These are phyloP conservation scores for Yamadazyma sp. DNA, from an alignment of 1,139 yeast species.

Conservation along the genomic window DNA sequence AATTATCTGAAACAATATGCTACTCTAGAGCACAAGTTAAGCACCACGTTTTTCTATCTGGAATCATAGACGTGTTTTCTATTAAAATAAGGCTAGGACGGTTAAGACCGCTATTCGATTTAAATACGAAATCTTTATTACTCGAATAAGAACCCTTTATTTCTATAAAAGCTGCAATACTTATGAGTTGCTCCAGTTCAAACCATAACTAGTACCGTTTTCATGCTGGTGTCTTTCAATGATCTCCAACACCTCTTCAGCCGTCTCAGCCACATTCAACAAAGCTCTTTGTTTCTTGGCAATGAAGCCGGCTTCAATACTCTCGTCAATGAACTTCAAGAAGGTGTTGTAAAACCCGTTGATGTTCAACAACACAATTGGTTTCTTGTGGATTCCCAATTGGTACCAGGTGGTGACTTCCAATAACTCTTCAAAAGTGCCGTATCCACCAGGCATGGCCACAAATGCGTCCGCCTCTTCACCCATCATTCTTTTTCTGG, in stretches of 20 bases:
- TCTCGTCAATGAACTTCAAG: constrained; percentile 54
- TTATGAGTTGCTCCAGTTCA: constrained; percentile 60
- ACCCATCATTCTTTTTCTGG: constrained; percentile 85
- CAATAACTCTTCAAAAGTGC: constrained; percentile 86
- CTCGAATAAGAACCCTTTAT: neutral
- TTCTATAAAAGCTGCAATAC: neutral
- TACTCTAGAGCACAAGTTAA: too few relatives aligned
- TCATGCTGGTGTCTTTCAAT: constrained; percentile 67
- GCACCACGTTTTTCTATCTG: too few relatives aligned
- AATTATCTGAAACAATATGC: too few relatives aligned
- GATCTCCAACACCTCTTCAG: constrained; percentile 63
- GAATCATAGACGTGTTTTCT: too few relatives aligned
- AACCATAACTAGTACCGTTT: constrained; percentile 63
- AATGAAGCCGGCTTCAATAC: constrained; percentile 67
- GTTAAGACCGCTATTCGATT: too few relatives aligned
- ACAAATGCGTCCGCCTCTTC: constrained; percentile 83
- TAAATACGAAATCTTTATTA: neutral
- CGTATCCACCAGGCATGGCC: constrained; percentile 92
- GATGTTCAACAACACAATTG: constrained; percentile 73
- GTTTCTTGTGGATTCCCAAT: constrained; percentile 80
- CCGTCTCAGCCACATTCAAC: constrained; percentile 62
- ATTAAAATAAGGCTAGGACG: too few relatives aligned
- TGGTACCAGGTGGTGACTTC: constrained; percentile 89
- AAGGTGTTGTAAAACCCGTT: constrained; percentile 80
- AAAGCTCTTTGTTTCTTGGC: constrained; percentile 66